Evolutionary conservation across 1,284 basidiomycete genomes (phyloP).

Genomic region (Ceratobasidium sp.): DNA sequence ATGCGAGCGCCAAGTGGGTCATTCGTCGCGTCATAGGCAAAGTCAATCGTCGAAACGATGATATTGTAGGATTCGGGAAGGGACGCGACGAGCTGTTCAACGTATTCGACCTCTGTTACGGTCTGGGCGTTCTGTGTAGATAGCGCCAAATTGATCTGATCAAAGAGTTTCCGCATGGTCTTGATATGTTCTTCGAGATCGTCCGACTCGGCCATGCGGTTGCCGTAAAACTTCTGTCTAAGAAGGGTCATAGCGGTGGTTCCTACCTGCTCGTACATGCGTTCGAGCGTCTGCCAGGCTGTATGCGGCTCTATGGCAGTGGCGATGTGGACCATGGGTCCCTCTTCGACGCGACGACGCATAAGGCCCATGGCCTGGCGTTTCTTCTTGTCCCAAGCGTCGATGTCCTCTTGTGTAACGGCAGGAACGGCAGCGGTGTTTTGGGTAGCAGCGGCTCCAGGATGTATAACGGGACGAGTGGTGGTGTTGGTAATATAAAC

Average conservation of each 20-base stretch:
- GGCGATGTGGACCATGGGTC: slow-evolving; percentile 23
- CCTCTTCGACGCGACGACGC: not conserved
- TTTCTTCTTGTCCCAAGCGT: slow-evolving; percentile 12
- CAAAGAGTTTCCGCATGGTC: not conserved
- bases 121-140: not conserved
- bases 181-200: slow-evolving; percentile 17
- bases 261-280: slow-evolving; percentile 1
- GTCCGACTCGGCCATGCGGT: not conserved
- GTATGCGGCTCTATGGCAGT: not conserved
- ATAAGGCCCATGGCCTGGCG: slow-evolving; percentile 10
- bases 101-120: not conserved
- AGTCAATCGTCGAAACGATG: too few relatives aligned
- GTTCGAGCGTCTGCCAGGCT: not conserved
- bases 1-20: too few relatives aligned
- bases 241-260: slow-evolving; percentile 11
- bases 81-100: too few relatives aligned
- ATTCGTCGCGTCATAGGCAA: too few relatives aligned
- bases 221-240: not conserved
- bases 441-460: too few relatives aligned
- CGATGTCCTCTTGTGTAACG: not conserved
- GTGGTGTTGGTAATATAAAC: not conserved
- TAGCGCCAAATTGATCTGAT: slow-evolving; percentile 11
- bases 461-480: not conserved
- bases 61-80: too few relatives aligned
- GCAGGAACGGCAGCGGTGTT: not conserved